These are phyloP conservation scores for Paramecium primaurelia DNA, from an alignment of 73 alveolate species.

Conservation along the genomic window DNA sequence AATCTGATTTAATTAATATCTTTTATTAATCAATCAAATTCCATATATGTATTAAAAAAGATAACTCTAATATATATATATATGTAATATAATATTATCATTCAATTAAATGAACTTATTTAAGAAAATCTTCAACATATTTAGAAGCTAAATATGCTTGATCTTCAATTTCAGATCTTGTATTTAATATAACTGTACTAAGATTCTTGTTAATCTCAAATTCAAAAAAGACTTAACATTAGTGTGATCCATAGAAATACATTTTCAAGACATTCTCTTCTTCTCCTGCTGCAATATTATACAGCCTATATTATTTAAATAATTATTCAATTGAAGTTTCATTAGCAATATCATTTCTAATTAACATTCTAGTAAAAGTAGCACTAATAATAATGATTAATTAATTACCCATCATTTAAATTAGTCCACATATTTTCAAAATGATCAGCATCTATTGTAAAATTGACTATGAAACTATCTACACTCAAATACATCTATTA, in stretches of 20 bases:
- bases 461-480: constrained; percentile 25
- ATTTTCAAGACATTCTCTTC: constrained; percentile 54
- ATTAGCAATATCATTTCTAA: constrained; percentile 27
- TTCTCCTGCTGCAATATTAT: constrained; percentile 61
- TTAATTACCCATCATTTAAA: constrained; percentile 52
- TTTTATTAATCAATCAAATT: too few species aligned
- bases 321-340: constrained; percentile 39
- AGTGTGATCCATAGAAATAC: constrained; percentile 37
- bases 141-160: constrained; percentile 25
- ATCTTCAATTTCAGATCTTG: constrained; percentile 47
- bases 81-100: not conserved
- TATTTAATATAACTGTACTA: constrained; percentile 5
- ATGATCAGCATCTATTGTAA: constrained; percentile 27
- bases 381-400: constrained; percentile 27
- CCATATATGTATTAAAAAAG: not conserved
- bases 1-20: too few species aligned
- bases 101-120: not conserved
- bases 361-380: constrained; percentile 34
- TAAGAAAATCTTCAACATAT: constrained; percentile 47
- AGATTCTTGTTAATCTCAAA: constrained; percentile 28
- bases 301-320: constrained; percentile 43
- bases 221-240: constrained; percentile 8
- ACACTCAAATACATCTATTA: not conserved
- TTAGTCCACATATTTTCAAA: constrained; percentile 54
- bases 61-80: not conserved